Conservation (phyloP, 768 basidiomycete genomes). For the Lactifluus subvellereus region DNA sequence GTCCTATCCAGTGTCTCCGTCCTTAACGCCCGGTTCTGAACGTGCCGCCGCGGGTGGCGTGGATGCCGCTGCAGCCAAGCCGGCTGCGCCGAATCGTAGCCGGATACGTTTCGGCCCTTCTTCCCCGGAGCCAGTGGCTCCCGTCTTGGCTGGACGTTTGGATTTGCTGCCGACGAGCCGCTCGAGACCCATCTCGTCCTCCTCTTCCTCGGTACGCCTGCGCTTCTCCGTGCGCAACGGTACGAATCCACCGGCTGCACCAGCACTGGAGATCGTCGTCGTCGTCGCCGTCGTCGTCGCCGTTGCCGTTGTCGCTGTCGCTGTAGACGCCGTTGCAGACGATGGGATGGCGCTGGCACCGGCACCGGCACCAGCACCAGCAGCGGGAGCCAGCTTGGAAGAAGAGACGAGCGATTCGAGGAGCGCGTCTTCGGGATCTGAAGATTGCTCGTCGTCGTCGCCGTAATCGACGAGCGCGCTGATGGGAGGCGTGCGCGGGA, state of each 20-base stretch:
- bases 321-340: neutral
- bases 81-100: slow-evolving; percentile 56
- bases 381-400: slow-evolving; percentile 30
- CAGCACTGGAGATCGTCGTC: neutral
- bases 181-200: slow-evolving; percentile 60
- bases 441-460: slow-evolving; percentile 62
- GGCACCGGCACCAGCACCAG: neutral
- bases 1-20: slow-evolving; percentile 64
- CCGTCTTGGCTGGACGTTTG: slow-evolving; percentile 26
- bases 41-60: slow-evolving; percentile 36
- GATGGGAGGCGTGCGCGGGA: slow-evolving; percentile 48
- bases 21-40: slow-evolving; percentile 63
- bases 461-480: slow-evolving; percentile 69
- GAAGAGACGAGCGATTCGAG: slow-evolving; percentile 50
- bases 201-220: slow-evolving; percentile 46
- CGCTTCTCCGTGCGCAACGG: slow-evolving; percentile 46
- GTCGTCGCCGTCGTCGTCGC: slow-evolving; percentile 7
- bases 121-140: slow-evolving; percentile 5
- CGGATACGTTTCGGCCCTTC: slow-evolving; percentile 59
- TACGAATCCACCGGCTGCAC: slow-evolving; percentile 29
- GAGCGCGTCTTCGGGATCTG: slow-evolving; percentile 46
- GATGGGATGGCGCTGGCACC: neutral
- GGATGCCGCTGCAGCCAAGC: slow-evolving; percentile 32
- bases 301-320: neutral
- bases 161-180: slow-evolving; percentile 47